Evolutionary conservation across 139 green algal genomes (phyloP), one percentile per base, ranked within the genome.

Genomic region (Closterium sp.): DNA sequence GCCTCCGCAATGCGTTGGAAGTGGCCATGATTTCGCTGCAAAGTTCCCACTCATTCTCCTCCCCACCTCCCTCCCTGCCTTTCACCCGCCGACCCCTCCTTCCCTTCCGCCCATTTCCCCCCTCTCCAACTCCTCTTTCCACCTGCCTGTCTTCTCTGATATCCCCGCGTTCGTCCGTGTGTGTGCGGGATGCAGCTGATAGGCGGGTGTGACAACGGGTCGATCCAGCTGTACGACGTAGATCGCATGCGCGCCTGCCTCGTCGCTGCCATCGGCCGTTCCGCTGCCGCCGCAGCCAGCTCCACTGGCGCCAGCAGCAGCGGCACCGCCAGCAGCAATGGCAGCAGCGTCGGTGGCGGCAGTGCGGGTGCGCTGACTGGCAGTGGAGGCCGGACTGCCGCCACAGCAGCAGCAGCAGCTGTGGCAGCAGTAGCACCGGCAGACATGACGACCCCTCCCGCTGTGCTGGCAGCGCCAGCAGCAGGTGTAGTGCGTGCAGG

Each of bases 141-240:
- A 27, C 62, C 17, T 79, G 62, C 62, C 19, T 79, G 62, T 79
- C 62, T 79, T 13, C 62, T 24, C 19, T n/a, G n/a, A n/a, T n/a
- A n/a, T 79, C 62, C 62, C 62, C 2, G 38, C 38, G 13, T 79
- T 3, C 62, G 13, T 24, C 62, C 17, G 62, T 79, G 62, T 24
- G 17, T 79, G 62, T 21, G 50, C 17, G 50, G 34, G 38, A 13
- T 70, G 21, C 88, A 93, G 90, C 85, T 94, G 24, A 95, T 95
- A 19, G 92, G 91, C 1, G 92, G 92, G 17, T 89, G 50, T 19
- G 92, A 95, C 73, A 94, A 94, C 45, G 92, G 92, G 30, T 86
- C 90, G 38, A 95, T 95, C 30, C 92, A 93, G 88, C 90, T 95
- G 45, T 94, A 91, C 91, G 90, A 95, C 88, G 32, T 95, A 28